A percentile compares a stretch with the other conserved stretches of the same genome.
phyloP scores from a whole-genome alignment of 768 basidiomycete genomes.

The Mycena galericulata region DNA sequence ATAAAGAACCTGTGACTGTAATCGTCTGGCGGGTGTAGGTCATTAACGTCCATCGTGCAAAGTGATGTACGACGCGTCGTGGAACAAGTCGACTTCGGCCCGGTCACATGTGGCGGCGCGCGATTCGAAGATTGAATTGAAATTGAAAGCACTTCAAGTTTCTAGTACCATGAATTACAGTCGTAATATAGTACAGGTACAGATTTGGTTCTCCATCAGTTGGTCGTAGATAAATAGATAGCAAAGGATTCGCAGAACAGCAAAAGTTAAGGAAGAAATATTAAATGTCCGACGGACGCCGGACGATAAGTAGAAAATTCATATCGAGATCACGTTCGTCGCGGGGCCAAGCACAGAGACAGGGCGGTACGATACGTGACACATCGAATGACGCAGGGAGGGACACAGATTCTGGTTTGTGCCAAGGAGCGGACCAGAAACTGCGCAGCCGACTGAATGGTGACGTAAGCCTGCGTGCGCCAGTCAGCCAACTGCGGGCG shows the following conservation, averaged over 20 bases:
- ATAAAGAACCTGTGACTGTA: slow-evolving; percentile 88
- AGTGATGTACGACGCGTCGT: slow-evolving; percentile 16
- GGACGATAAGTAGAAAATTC: slow-evolving; percentile 45
- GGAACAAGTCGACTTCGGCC: no score
- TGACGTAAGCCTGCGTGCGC: slow-evolving; percentile 43
- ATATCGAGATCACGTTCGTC: slow-evolving; percentile 76
- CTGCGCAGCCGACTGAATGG: slow-evolving; percentile 53
- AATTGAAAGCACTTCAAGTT: no score
- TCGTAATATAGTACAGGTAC: no score
- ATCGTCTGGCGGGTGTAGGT: slow-evolving; percentile 85
- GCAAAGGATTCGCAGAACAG: slow-evolving; percentile 16
- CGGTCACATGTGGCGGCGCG: no score
- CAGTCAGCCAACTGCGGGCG: slow-evolving; percentile 42
- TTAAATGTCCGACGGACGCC: slow-evolving; percentile 25
- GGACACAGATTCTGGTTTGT: slow-evolving; percentile 33
- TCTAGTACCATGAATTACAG: no score
- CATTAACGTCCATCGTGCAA: slow-evolving; percentile 67
- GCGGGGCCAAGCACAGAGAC: slow-evolving; percentile 64
- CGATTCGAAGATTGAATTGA: no score
- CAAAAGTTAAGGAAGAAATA: slow-evolving; percentile 19
- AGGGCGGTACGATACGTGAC: slow-evolving; percentile 76
- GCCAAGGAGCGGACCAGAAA: slow-evolving; percentile 44
- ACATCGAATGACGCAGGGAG: slow-evolving; percentile 64
- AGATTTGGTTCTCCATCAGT: no score
- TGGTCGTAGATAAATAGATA: no score